Percentiles rank a stretch among this genome's conserved stretches.
These are phyloP conservation scores for Arthroderma sp. DNA, from an alignment of 2,329 filamentous ascomycete genomes.

Conservation along the genomic window DNA sequence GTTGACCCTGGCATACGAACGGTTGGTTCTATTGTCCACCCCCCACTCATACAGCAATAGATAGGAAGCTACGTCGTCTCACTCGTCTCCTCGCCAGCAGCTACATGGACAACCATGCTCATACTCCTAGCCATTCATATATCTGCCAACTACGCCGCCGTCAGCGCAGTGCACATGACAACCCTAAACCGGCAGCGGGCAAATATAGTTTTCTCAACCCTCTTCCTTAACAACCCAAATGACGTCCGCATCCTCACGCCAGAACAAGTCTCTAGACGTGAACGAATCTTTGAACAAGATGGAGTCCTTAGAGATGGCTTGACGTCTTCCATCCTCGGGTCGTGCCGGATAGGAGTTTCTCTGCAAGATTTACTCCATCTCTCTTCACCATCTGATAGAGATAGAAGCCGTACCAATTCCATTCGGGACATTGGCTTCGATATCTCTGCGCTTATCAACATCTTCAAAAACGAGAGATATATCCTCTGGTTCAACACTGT, in stretches of 20 bases:
- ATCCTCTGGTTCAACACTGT: conserved; percentile 45
- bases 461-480: conserved; percentile 44
- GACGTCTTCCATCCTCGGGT: conserved; percentile 34
- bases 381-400: no score
- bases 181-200: conserved; percentile 78
- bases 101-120: conserved; percentile 63
- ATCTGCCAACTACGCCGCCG: conserved; percentile 72
- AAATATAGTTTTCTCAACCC: conserved; percentile 56
- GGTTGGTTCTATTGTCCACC: not conserved
- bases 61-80: conserved; percentile 71
- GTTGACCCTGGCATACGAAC: conserved; percentile 9
- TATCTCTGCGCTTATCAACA: conserved; percentile 35
- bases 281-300: conserved; percentile 50
- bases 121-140: conserved; percentile 64
- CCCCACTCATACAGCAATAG: conserved; percentile 17
- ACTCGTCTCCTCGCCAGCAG: conserved; percentile 52
- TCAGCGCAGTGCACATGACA: conserved; percentile 69
- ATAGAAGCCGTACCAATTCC: conserved; percentile 4
- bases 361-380: conserved; percentile 23
- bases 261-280: conserved; percentile 46
- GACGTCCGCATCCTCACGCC: conserved; percentile 41
- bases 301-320: conserved; percentile 48
- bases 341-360: conserved; percentile 41
- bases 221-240: conserved; percentile 22
- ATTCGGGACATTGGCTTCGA: conserved; percentile 24